A percentile compares a stretch with the other conserved stretches of the same genome.
These are phyloP conservation scores for Skeletonema tropicum DNA, from an alignment of 108 stramenopile genomes.

Conservation along the genomic window DNA sequence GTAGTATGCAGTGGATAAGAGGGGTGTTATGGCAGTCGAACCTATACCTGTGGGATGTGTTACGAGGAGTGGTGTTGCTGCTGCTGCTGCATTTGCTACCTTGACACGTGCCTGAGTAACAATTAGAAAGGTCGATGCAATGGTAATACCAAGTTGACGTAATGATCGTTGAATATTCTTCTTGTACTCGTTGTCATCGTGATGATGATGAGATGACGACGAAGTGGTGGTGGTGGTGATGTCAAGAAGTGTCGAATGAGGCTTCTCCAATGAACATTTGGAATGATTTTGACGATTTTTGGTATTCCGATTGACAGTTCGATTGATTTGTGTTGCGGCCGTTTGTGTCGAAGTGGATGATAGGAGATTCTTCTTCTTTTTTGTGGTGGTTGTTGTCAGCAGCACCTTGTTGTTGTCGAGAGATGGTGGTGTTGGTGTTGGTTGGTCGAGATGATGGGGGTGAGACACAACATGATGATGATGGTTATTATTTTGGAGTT, in stretches of 20 bases:
- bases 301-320: not conserved
- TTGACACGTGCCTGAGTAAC: not conserved
- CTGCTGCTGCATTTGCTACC: not conserved
- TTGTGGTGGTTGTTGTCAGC: no score
- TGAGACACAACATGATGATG: no score
- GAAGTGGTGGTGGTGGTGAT: not conserved
- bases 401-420: no score
- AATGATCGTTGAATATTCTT: not conserved
- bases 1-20: not conserved
- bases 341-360: no score
- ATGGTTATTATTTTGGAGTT: no score
- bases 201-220: not conserved
- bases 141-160: constrained; percentile 1
- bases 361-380: no score
- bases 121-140: not conserved
- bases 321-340: not conserved
- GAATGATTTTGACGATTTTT: constrained; percentile 3
- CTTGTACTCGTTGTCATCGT: not conserved
- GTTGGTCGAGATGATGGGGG: no score
- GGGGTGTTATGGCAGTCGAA: not conserved
- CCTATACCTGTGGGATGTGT: not conserved
- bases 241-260: not conserved
- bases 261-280: not conserved
- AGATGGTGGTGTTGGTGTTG: no score
- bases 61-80: not conserved